Conservation (phyloP, 495 filamentous ascomycete genomes). For the Tuber microsphaerosporum region DNA sequence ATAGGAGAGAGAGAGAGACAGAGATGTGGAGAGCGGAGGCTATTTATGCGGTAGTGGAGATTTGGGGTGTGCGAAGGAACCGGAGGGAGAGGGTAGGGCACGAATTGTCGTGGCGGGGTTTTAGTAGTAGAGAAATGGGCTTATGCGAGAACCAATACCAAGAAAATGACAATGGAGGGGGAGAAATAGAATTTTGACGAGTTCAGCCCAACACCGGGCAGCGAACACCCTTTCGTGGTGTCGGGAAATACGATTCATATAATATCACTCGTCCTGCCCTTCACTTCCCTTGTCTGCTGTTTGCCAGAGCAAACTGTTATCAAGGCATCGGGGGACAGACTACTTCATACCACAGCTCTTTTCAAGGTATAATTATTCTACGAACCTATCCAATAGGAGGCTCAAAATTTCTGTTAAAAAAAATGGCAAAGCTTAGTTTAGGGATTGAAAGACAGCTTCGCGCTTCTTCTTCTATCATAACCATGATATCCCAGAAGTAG, state of each 20-base stretch:
- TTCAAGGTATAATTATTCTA: neutral
- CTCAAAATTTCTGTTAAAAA: neutral
- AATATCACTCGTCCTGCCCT: neutral
- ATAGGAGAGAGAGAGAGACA: neutral
- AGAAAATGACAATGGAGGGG: neutral
- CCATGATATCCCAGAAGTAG: neutral
- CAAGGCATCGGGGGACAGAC: neutral
- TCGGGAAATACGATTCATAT: neutral
- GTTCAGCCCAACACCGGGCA: neutral
- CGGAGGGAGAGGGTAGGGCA: neutral
- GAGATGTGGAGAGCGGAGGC: neutral
- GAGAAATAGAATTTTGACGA: neutral
- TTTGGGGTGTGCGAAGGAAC: neutral
- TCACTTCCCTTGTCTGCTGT: neutral
- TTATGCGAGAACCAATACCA: neutral
- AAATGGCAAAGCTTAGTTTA: neutral
- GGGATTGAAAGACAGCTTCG: neutral
- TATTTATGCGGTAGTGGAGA: neutral
- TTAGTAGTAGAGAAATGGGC: neutral
- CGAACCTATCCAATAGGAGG: neutral
- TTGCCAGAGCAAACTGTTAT: neutral
- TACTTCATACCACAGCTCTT: neutral
- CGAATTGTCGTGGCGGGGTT: neutral
- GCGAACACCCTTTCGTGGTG: neutral
- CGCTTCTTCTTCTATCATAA: neutral